Percentiles rank a stretch among this genome's conserved stretches.
phyloP scores from a whole-genome alignment of 768 basidiomycete genomes.

The Kwoniella dejecticola region DNA sequence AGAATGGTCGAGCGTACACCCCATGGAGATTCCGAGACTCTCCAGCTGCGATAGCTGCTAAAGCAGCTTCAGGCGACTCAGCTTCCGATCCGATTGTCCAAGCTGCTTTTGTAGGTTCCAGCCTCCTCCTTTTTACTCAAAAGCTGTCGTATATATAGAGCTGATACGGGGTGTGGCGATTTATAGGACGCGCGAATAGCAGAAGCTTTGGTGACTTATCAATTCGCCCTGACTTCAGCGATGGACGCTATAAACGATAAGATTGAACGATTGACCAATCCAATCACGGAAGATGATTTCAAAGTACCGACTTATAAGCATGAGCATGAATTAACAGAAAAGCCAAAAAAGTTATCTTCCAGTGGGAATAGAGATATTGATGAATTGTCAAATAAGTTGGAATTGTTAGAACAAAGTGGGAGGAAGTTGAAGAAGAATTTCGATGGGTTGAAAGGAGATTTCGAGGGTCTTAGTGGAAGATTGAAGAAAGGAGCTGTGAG shows the following conservation, averaged over 20 bases:
- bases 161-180: neutral
- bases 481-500: constrained; percentile 29
- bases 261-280: constrained; percentile 30
- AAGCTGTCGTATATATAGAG: too few species aligned
- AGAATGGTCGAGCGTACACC: constrained; percentile 46
- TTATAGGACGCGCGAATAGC: constrained; percentile 46
- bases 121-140: too few species aligned
- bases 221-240: constrained; percentile 47
- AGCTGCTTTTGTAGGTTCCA: constrained; percentile 22
- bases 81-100: constrained; percentile 9
- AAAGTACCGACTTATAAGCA: constrained; percentile 9
- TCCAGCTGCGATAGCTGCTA: constrained; percentile 41
- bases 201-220: constrained; percentile 54
- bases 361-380: constrained; percentile 29
- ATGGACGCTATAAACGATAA: constrained; percentile 43
- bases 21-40: constrained; percentile 54
- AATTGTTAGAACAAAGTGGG: constrained; percentile 19
- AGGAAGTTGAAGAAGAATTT: constrained; percentile 27
- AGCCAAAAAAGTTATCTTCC: constrained; percentile 19
- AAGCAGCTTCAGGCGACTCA: constrained; percentile 22
- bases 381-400: constrained; percentile 29
- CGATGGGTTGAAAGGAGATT: constrained; percentile 28
- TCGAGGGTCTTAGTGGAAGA: constrained; percentile 20
- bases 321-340: constrained; percentile 10
- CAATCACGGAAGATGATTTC: constrained; percentile 14